Evolutionary conservation across 2,329 filamentous ascomycete genomes (phyloP).

Genomic region (Clathrospora elynae): DNA sequence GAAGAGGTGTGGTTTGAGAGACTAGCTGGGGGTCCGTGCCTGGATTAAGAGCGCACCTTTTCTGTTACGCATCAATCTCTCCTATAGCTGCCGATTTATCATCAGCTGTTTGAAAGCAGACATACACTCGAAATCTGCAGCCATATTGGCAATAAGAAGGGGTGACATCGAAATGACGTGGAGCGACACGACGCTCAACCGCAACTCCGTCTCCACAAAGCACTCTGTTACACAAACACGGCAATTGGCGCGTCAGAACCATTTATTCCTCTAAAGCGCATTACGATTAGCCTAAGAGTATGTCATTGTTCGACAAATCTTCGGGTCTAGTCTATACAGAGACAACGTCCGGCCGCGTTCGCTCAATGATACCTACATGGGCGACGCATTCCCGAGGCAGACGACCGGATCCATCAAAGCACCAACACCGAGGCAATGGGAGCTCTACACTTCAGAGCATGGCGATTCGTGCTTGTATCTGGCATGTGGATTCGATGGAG

Average conservation of each 20-base stretch:
- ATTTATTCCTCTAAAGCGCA: neutral
- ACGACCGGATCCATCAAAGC: constrained; percentile 14
- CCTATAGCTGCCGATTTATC: no score
- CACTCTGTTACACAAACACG: neutral
- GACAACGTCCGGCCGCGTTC: constrained; percentile 11
- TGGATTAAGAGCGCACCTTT: no score
- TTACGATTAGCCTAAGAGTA: constrained; percentile 1
- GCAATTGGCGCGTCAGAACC: neutral
- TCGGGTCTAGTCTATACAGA: constrained; percentile 29
- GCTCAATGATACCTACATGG: constrained; percentile 29
- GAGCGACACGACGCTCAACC: neutral
- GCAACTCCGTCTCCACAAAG: no score
- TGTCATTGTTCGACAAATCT: constrained; percentile 11
- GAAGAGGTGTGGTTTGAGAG: neutral
- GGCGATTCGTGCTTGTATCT: constrained; percentile 25
- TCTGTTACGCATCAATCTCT: no score
- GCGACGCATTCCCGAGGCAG: constrained; percentile 18
- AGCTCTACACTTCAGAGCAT: constrained; percentile 24
- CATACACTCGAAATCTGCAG: no score
- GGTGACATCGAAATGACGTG: no score
- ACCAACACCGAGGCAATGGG: constrained; percentile 15
- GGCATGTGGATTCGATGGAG: constrained; percentile 22
- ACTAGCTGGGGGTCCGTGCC: no score
- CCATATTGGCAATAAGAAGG: neutral
- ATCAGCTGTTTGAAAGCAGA: no score